Conservation (phyloP, 305 asterid species). For the Petunia hybrid region DNA sequence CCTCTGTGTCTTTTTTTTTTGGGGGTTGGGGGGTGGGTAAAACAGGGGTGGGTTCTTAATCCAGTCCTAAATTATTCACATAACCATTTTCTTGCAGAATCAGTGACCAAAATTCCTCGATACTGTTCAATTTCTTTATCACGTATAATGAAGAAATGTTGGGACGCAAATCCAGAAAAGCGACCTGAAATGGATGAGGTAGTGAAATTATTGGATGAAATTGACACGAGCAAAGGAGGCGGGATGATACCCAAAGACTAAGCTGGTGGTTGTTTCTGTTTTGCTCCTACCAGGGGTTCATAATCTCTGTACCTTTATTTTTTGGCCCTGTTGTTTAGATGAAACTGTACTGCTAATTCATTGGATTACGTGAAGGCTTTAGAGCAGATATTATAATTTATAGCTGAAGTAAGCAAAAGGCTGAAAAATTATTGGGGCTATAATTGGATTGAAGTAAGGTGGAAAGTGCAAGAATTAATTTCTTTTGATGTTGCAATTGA, state of each 20-base stretch:
- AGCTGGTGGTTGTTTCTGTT: constrained; percentile 67
- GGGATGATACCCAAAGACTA: constrained; percentile 86
- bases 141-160: constrained; percentile 39
- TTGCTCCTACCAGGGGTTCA: constrained; percentile 27
- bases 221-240: constrained; percentile 80
- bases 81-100: constrained; percentile 42
- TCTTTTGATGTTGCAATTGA: too few species aligned
- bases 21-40: too few species aligned
- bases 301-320: constrained; percentile 28
- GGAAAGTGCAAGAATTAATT: too few species aligned
- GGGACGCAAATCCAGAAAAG: constrained; percentile 73
- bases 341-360: background rate
- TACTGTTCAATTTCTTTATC: constrained; percentile 64
- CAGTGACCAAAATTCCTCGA: constrained; percentile 70
- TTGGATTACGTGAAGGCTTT: constrained; percentile 33
- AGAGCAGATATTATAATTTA: background rate
- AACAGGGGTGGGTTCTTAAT: too few species aligned
- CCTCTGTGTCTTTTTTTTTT: too few species aligned
- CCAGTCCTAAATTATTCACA: background rate
- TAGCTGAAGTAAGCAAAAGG: too few species aligned
- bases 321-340: too few species aligned
- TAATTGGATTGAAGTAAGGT: too few species aligned
- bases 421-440: too few species aligned
- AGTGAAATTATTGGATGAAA: constrained; percentile 61
- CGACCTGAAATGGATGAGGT: constrained; percentile 42